phyloP scores from a whole-genome alignment of 2,329 filamentous ascomycete species.

The Calcarisporium arbuscula region DNA sequence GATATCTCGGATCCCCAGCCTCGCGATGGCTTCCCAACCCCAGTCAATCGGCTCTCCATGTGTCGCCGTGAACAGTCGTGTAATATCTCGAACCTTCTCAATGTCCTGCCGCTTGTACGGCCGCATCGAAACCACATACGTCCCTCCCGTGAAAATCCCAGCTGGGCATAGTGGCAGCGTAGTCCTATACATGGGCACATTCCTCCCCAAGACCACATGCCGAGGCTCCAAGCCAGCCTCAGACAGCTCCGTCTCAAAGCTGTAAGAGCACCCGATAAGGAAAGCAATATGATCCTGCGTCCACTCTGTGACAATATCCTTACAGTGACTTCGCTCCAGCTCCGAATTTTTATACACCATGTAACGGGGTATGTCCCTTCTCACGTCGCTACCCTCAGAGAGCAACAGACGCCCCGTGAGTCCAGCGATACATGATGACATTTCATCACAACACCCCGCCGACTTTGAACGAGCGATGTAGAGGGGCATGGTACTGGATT shows the following conservation, averaged over 20 bases:
- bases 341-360: slow-evolving; percentile 48
- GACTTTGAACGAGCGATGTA: slow-evolving; percentile 46
- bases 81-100: slow-evolving; percentile 46
- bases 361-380: slow-evolving; percentile 52
- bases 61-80: slow-evolving; percentile 46
- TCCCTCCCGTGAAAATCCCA: slow-evolving; percentile 48
- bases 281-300: slow-evolving; percentile 53
- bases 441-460: slow-evolving; percentile 32
- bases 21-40: slow-evolving; percentile 51
- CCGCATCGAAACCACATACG: slow-evolving; percentile 59
- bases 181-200: slow-evolving; percentile 58
- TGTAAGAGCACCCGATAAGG: slow-evolving; percentile 58
- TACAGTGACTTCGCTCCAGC: slow-evolving; percentile 28
- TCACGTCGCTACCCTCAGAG: slow-evolving; percentile 43
- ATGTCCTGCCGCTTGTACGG: slow-evolving; percentile 46
- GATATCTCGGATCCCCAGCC: slow-evolving; percentile 49
- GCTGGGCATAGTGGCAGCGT: slow-evolving; percentile 48
- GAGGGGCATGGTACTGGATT: slow-evolving; percentile 58
- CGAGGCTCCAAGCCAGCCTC: slow-evolving; percentile 43
- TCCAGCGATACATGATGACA: slow-evolving; percentile 26
- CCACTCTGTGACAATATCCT: slow-evolving; percentile 47
- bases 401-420: slow-evolving; percentile 18
- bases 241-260: slow-evolving; percentile 52
- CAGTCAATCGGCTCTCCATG: slow-evolving; percentile 61
- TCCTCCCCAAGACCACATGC: slow-evolving; percentile 40